A percentile compares a stretch with the other conserved stretches of the same genome.
Evolutionary conservation across 2,329 filamentous ascomycete genomes (phyloP).

Genomic region (Furcasterigmium sp.): DNA sequence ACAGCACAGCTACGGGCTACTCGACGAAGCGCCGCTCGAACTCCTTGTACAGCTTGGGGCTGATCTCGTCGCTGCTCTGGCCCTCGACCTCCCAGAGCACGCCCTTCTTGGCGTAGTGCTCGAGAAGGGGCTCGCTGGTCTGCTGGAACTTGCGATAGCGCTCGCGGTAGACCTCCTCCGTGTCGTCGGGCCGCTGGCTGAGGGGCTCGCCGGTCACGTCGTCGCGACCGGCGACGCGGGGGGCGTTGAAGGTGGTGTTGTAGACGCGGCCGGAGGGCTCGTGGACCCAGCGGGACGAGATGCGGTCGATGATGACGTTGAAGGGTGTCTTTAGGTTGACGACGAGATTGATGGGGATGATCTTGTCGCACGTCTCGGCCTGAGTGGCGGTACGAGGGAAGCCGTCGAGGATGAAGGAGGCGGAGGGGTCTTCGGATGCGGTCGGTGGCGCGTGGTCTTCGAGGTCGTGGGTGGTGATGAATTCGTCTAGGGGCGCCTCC

Average conservation of each 20-base stretch:
- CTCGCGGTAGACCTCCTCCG: conserved; percentile 76
- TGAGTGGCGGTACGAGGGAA: conserved; percentile 87
- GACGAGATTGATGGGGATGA: conserved; percentile 93
- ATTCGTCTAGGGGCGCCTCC: conserved; percentile 26
- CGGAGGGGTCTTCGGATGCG: conserved; percentile 64
- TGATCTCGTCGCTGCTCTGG: conserved; percentile 91
- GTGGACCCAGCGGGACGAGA: conserved; percentile 90
- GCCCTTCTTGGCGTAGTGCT: conserved; percentile 81
- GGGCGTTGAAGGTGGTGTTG: conserved; percentile 89
- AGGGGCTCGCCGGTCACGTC: conserved; percentile 87
- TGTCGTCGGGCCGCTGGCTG: conserved; percentile 79
- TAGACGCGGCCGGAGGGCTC: conserved; percentile 87
- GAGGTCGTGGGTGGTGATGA: conserved; percentile 33
- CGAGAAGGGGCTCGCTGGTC: conserved; percentile 76
- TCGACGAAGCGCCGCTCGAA: conserved; percentile 68
- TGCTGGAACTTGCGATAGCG: conserved; percentile 82
- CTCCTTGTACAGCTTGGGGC: conserved; percentile 77
- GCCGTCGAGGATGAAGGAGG: conserved; percentile 92
- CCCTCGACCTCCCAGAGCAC: conserved; percentile 84
- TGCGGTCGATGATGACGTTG: conserved; percentile 81
- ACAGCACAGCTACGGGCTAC: conserved; percentile 3
- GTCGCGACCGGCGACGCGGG: conserved; percentile 73
- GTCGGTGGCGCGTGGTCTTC: conserved; percentile 31
- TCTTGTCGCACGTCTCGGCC: conserved; percentile 67
- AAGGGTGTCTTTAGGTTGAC: conserved; percentile 82